Base-by-base conservation (phyloP, 23 red algal species). In the Cyanidioschyzon merolae region DNA sequence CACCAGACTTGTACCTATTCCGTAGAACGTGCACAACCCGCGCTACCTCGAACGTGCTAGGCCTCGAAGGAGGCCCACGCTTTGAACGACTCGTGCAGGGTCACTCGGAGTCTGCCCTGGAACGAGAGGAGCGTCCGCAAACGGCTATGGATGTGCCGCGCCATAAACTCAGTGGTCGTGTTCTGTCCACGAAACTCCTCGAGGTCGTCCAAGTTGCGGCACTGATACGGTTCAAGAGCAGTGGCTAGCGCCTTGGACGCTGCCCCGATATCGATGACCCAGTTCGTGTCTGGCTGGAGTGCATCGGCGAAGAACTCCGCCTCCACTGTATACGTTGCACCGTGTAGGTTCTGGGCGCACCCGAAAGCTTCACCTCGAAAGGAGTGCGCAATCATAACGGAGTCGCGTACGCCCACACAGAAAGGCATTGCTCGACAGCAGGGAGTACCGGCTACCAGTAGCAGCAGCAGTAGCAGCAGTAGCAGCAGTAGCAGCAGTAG, bases 91-190 rank as follows among this genome's bases (percentile, higher is more conserved):
- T 81, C 78, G 36, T 32, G 40, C 15, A 81, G 78, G 34, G 58
- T 2, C 38, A 81, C 78, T 57, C 59, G 59, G 34, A 81, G 3
- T 1, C 34, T 40, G 2, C 78, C 78, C 39, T 25, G 40, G 59
- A 81, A 81, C 2, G n/a, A 35, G 12, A 71, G 30, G 25, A 58
- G 68, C 25, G 3, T 2, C 29, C 59, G 54, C 41, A 71, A 39
- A 35, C 68, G 59, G 1, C 38, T 1, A 40, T 71, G 78, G 27
- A 81, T 58, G 34, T 81, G 40, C 30, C 25, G 37, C 1, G 78
- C 78, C 38, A 81, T 71, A 59, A 58, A 81, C 45, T 81, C 78
- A 16, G 78, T 81, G 38, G 78, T 81, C n/a, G 78, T 81, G 68
- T 81, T 81, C 50, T 81, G 1, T 16, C 45, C 40, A 29, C 34